Evolutionary conservation across 352 stramenopile species (phyloP), one percentile per base, ranked within the genome.

Genomic region (Phytophthora brassicae): DNA sequence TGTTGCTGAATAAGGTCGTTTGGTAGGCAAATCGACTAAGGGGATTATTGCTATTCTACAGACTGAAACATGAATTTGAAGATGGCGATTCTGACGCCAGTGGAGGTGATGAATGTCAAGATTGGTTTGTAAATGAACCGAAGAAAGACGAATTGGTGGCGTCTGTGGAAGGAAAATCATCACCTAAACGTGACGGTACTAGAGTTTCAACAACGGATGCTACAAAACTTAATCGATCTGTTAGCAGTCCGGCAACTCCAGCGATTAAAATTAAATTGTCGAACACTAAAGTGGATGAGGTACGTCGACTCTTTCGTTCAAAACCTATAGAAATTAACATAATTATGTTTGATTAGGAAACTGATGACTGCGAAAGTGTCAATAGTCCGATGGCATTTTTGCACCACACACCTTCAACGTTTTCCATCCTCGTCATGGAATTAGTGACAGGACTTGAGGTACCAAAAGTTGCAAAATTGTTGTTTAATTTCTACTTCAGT

Each of bases 81-180:
- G 79, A 89, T 20, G 65, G 55, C n/a, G 62, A 64, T 8, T 87
- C 80, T 0, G 63, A 83, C 23, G 69, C 64, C 31, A 86, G 80
- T 50, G 79, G 87, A 38, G 54, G 60, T 11, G 72, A 86, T 26
- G 83, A 83, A 24, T 85, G 70, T 11, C 78, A 92, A 69, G 81
- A 92, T 53, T 92, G 84, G 84, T 92, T 92, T 46, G 84, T 91
- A 26, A 91, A 93, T 61, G 84, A 93, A 47, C 73, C 80, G 39
- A 68, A 49, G 12, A 72, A 74, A 17, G 47, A 74, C 6, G 62
- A 74, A 33, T 51, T 50, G 1, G 64, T 68, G 11, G 66, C 52
- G 5, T 67, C 65, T 0, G 68, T 72, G 7, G 74, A 77, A 20
- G 66, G n/a, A n/a, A 45, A 75, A 6, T 31, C 38, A 17, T 52